Percentiles rank a stretch among this genome's conserved stretches.
phyloP scores from a whole-genome alignment of 768 basidiomycete species.

The Psilocybe cubensis region DNA sequence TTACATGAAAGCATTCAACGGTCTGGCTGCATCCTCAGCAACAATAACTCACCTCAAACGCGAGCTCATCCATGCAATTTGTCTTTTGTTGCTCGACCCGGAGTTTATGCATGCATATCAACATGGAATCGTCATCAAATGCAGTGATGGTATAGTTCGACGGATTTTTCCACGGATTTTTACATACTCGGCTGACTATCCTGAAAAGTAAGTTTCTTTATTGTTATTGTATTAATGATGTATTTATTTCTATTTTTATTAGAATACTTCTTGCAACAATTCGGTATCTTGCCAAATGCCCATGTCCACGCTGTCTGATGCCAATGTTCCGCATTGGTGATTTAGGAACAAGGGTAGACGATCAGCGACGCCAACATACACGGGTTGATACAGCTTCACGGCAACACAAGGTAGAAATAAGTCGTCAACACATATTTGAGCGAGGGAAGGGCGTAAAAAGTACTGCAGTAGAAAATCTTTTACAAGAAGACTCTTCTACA shows the following conservation, averaged over 20 bases:
- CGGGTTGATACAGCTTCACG: no score
- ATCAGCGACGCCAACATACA: no score
- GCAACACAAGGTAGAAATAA: no score
- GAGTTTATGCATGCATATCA: slow-evolving; percentile 23
- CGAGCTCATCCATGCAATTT: slow-evolving; percentile 24
- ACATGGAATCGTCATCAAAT: slow-evolving; percentile 17
- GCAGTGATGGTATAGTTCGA: slow-evolving; percentile 30
- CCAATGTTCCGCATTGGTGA: no score
- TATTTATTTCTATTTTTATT: background rate
- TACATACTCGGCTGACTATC: slow-evolving; percentile 42
- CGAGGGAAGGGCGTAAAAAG: no score
- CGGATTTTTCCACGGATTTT: slow-evolving; percentile 36
- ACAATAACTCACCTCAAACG: slow-evolving; percentile 18
- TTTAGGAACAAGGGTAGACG: no score
- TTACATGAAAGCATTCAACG: slow-evolving; percentile 10
- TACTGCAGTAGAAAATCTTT: slow-evolving; percentile 25
- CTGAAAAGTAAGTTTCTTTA: slow-evolving; percentile 35
- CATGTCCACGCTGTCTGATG: no score
- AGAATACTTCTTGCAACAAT: slow-evolving; percentile 24
- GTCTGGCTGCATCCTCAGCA: slow-evolving; percentile 4
- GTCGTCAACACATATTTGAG: slow-evolving; percentile 22
- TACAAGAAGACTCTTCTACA: slow-evolving; percentile 20
- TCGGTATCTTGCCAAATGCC: no score
- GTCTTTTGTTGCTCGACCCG: slow-evolving; percentile 17
- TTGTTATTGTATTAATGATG: background rate